A percentile compares a stretch with the other conserved stretches of the same genome.
Conservation (phyloP, 78 protist species). For the Dictyostelium brefeldianum region DNA sequence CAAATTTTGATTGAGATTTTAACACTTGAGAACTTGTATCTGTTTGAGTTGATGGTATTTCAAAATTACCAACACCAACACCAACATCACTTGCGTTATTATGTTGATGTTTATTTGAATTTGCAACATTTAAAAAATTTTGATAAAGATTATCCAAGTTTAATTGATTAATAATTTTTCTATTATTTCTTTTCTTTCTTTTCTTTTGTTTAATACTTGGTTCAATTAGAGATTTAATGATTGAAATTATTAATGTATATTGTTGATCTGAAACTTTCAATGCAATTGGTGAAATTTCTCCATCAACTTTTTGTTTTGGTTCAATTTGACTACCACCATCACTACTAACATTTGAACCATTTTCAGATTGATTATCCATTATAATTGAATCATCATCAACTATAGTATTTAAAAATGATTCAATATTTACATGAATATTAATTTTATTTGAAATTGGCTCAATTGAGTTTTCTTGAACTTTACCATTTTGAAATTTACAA, state of each 20-base stretch:
- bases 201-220: conserved; percentile 60
- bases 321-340: not conserved
- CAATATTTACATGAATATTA: conserved; percentile 37
- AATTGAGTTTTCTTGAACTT: conserved; percentile 8
- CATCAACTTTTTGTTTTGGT: conserved; percentile 70
- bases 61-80: not conserved
- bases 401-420: conserved; percentile 11
- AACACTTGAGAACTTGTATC: not conserved
- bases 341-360: too few species aligned
- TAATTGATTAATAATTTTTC: conserved; percentile 12
- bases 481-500: conserved; percentile 45
- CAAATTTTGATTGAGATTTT: not conserved
- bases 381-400: not conserved
- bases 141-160: conserved; percentile 23
- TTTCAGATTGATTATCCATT: not conserved
- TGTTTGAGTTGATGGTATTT: not conserved
- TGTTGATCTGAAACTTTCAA: conserved; percentile 62
- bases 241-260: conserved; percentile 48
- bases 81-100: too few species aligned
- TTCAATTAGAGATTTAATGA: conserved; percentile 61
- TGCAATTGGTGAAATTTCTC: conserved; percentile 46
- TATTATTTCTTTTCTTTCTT: conserved; percentile 52
- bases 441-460: conserved; percentile 58
- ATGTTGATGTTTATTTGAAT: not conserved
- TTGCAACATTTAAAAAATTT: conserved; percentile 20